Conservation (phyloP, 805 yeast genomes). For the Candida insectorum region DNA sequence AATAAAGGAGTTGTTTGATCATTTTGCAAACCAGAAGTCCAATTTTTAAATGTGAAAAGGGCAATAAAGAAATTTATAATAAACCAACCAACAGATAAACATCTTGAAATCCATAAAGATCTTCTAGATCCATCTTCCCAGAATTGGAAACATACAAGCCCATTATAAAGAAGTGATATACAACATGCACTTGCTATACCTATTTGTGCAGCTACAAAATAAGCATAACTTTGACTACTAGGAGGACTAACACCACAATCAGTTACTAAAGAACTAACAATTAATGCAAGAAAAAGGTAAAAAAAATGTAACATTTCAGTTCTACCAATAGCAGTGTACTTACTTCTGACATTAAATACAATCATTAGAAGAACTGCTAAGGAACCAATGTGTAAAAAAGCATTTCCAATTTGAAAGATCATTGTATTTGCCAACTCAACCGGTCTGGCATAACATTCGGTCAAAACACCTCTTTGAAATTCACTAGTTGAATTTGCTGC, state of each 20-base stretch:
- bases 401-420: slow-evolving; percentile 84
- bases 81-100: slow-evolving; percentile 55
- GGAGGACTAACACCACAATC: slow-evolving; percentile 95
- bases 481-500: slow-evolving; percentile 36
- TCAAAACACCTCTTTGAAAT: slow-evolving; percentile 58
- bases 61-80: slow-evolving; percentile 63
- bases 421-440: slow-evolving; percentile 87
- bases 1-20: slow-evolving; percentile 65
- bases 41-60: slow-evolving; percentile 64
- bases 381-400: slow-evolving; percentile 79
- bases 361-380: slow-evolving; percentile 64
- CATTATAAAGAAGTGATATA: slow-evolving; percentile 65
- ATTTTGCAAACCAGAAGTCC: slow-evolving; percentile 51
- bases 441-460: slow-evolving; percentile 80
- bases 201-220: slow-evolving; percentile 78
- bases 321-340: slow-evolving; percentile 94
- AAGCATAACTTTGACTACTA: slow-evolving; percentile 68
- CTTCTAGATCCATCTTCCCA: slow-evolving; percentile 90
- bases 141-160: slow-evolving; percentile 78
- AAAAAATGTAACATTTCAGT: slow-evolving; percentile 77
- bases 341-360: slow-evolving; percentile 70
- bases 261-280: slow-evolving; percentile 67
- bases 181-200: slow-evolving; percentile 74
- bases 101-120: slow-evolving; percentile 57
- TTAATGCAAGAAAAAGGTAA: slow-evolving; percentile 54